phyloP scores from a whole-genome alignment of 2,329 filamentous ascomycete genomes.

The Aureobasidium lini region DNA sequence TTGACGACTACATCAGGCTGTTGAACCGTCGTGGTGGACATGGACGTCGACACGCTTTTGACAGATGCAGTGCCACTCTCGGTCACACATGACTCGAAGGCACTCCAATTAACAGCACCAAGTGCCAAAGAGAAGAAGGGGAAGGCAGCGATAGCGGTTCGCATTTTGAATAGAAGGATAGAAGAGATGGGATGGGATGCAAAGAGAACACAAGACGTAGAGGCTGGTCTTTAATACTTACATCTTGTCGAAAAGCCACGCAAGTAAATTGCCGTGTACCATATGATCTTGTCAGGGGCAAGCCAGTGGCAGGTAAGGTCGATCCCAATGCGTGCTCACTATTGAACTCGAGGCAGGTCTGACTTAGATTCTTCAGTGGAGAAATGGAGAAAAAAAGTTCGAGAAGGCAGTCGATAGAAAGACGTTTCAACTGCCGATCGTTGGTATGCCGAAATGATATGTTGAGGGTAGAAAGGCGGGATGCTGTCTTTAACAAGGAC shows the following conservation, averaged over 20 bases:
- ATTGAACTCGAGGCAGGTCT: not conserved
- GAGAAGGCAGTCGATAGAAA: conserved; percentile 5
- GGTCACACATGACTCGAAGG: conserved; percentile 9
- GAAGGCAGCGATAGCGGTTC: not conserved
- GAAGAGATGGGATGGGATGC: not conserved
- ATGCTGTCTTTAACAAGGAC: no score
- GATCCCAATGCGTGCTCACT: not conserved
- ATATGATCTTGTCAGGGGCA: not conserved
- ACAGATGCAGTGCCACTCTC: not conserved
- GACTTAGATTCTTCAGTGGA: not conserved
- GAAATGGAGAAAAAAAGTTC: not conserved
- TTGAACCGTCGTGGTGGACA: not conserved
- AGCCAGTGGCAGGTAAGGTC: not conserved
- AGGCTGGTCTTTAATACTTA: not conserved
- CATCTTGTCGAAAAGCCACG: not conserved
- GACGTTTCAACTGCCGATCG: conserved; percentile 6
- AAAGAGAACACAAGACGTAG: not conserved
- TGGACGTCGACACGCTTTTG: not conserved
- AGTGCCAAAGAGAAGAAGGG: conserved; percentile 9
- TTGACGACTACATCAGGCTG: conserved; percentile 4
- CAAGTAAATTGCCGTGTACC: not conserved
- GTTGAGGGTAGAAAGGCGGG: no score
- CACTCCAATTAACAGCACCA: conserved; percentile 8
- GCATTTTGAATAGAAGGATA: not conserved
- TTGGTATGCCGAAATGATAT: not conserved